phyloP scores from a whole-genome alignment of 164 flowering plant species.

The Warburgia ugandensis region DNA sequence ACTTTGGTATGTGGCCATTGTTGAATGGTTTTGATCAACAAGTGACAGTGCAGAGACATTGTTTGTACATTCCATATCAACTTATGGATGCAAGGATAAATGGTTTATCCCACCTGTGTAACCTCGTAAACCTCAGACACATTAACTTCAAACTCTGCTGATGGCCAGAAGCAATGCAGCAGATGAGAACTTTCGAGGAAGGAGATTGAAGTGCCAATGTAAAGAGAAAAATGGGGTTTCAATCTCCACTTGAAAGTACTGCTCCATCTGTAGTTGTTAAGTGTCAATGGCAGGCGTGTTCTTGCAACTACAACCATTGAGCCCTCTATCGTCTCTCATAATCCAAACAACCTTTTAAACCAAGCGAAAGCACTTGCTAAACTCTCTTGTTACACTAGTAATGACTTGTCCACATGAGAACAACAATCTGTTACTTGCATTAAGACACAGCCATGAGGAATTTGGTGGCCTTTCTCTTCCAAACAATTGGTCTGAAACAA shows the following conservation, averaged over 20 bases:
- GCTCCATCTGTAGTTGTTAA: neutral
- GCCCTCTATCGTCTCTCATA: conserved; percentile 15
- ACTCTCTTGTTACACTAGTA: conserved; percentile 1
- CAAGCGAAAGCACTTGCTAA: conserved; percentile 33
- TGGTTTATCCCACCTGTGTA: too few relatives aligned
- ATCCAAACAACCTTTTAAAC: conserved; percentile 37
- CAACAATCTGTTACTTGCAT: neutral
- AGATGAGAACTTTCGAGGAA: too few relatives aligned
- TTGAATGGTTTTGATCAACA: too few relatives aligned
- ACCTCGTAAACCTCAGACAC: too few relatives aligned
- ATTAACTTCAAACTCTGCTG: too few relatives aligned
- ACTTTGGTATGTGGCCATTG: too few relatives aligned
- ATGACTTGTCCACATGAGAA: neutral
- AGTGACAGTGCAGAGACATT: too few relatives aligned
- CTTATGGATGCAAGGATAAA: too few relatives aligned
- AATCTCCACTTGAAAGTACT: neutral
- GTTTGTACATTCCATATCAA: too few relatives aligned
- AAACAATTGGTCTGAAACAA: conserved; percentile 11
- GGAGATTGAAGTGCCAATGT: too few relatives aligned
- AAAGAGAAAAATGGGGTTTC: too few relatives aligned
- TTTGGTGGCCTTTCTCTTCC: conserved; percentile 18
- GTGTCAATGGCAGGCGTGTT: conserved; percentile 12
- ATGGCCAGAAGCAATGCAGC: too few relatives aligned
- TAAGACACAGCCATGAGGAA: conserved; percentile 14
- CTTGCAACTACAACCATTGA: conserved; percentile 45